phyloP scores from a whole-genome alignment of 1,284 basidiomycete species.

The Neotropicomus parvogracilis region DNA sequence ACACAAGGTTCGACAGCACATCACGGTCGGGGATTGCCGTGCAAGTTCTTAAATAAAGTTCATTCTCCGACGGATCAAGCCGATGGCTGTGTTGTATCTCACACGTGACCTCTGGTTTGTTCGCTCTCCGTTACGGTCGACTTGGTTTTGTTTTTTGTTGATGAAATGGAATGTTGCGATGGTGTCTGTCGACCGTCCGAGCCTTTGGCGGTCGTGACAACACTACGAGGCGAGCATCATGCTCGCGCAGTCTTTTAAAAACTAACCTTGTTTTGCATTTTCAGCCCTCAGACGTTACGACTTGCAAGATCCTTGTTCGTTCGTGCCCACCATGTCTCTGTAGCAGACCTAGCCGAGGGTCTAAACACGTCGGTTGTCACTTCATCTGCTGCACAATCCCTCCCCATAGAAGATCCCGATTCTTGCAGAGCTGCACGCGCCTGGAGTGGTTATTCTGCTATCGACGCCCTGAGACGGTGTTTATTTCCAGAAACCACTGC shows the following conservation, averaged over 20 bases:
- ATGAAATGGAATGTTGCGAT: conserved; percentile 59
- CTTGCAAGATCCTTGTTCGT: conserved; percentile 3
- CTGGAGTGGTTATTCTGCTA: conserved; percentile 11
- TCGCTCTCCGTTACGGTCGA: too few species aligned
- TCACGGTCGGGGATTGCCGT: conserved; percentile 18
- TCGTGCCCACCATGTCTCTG: not conserved
- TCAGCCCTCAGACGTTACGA: conserved; percentile 3
- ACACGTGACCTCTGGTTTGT: conserved; percentile 9
- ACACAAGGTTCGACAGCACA: conserved; percentile 24
- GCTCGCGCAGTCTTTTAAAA: not conserved
- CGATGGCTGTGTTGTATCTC: conserved; percentile 11
- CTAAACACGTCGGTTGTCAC: not conserved
- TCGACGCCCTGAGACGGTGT: conserved; percentile 27
- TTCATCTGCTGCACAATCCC: not conserved
- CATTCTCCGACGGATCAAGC: conserved; percentile 20
- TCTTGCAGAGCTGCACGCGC: not conserved
- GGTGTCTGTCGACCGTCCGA: conserved; percentile 41
- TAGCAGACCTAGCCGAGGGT: not conserved
- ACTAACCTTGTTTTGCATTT: conserved; percentile 3
- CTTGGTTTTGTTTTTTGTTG: conserved; percentile 8
- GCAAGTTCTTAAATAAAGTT: conserved; percentile 32
- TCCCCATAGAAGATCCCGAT: not conserved
- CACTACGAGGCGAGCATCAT: conserved; percentile 10
- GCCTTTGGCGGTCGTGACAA: conserved; percentile 31
- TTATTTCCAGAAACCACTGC: conserved; percentile 28